Percentiles rank a stretch among this genome's conserved stretches.
These are phyloP conservation scores for Colletotrichum noveboracense DNA, from an alignment of 2,329 filamentous ascomycete species.

Conservation along the genomic window DNA sequence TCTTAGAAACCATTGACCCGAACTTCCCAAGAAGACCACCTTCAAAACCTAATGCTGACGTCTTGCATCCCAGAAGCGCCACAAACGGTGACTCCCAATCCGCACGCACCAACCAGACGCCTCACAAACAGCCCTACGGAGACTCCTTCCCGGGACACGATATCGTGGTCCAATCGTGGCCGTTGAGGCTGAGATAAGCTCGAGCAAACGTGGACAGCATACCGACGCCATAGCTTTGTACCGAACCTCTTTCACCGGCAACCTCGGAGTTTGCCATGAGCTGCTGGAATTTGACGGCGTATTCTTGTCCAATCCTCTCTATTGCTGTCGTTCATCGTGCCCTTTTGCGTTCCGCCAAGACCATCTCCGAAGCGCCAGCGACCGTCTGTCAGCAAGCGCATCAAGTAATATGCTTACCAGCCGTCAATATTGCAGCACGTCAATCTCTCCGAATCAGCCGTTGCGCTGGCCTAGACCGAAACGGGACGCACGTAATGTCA, in stretches of 20 bases:
- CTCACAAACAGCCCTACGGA: not conserved
- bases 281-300: not conserved
- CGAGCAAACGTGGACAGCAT: not conserved
- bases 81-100: not conserved
- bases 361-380: not conserved
- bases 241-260: not conserved
- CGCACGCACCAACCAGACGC: not conserved
- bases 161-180: not conserved
- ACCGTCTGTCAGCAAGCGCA: not conserved
- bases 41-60: not conserved
- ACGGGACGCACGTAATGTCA: not conserved
- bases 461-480: not conserved
- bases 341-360: not conserved
- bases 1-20: not conserved
- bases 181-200: constrained; percentile 8
- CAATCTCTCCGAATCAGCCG: not conserved
- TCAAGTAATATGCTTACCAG: fast-evolving
- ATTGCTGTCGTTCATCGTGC: not conserved
- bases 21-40: not conserved
- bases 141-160: not conserved
- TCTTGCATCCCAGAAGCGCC: not conserved
- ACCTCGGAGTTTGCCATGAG: not conserved
- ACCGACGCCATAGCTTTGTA: not conserved
- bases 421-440: not conserved
- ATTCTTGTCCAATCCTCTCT: fast-evolving